Percentiles rank a stretch among this genome's conserved stretches.
Evolutionary conservation across 192 early-diverging fungal genomes (phyloP).

Genomic region (Oehlia diaphana): DNA sequence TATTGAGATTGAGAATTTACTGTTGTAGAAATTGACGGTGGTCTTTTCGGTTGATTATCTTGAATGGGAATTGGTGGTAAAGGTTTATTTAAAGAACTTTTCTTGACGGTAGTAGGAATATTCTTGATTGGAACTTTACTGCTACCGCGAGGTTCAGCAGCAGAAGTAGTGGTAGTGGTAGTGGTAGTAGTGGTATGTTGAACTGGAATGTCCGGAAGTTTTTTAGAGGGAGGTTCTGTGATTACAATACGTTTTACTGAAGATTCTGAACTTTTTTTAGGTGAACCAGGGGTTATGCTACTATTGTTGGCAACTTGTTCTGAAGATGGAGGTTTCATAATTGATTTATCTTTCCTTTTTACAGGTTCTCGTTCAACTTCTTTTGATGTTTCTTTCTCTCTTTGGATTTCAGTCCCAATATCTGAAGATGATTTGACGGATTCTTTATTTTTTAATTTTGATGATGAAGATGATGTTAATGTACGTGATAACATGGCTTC

Average conservation of each 20-base stretch:
- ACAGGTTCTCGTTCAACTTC: background rate
- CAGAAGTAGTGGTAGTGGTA: background rate
- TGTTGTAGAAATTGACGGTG: background rate
- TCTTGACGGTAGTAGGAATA: background rate
- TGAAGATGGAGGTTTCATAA: background rate
- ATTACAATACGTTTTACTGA: background rate
- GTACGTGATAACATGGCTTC: background rate
- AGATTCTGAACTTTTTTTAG: background rate
- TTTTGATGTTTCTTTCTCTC: background rate
- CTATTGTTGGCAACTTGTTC: background rate
- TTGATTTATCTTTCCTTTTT: background rate
- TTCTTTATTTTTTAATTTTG: background rate
- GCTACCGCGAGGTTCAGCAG: background rate
- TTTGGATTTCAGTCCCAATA: background rate
- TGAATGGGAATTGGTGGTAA: background rate
- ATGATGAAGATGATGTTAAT: background rate
- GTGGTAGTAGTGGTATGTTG: background rate
- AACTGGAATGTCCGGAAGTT: background rate
- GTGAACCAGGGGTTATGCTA: background rate
- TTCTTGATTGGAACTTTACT: background rate
- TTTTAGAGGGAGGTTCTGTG: background rate
- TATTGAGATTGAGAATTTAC: slow-evolving; percentile 9
- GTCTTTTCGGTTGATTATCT: background rate
- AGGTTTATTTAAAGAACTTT: background rate
- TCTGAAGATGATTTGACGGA: background rate